phyloP scores from a whole-genome alignment of 2,329 filamentous ascomycete species.

The Cytospora schulzeri region DNA sequence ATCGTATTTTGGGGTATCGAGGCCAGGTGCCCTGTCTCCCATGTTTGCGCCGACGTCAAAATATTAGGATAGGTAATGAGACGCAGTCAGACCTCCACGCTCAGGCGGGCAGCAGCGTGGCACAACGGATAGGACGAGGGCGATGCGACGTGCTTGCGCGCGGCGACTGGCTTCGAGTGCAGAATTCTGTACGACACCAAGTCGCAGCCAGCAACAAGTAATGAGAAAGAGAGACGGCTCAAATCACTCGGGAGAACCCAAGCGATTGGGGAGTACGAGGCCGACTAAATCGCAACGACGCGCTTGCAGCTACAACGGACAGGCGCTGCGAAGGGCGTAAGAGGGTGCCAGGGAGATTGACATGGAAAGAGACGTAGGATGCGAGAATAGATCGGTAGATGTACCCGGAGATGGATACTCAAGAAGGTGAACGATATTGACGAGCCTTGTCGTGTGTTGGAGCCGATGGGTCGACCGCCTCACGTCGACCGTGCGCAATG shows the following conservation, averaged over 20 bases:
- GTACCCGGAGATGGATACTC: neutral
- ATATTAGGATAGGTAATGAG: neutral
- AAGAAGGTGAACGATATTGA: neutral
- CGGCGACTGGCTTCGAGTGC: neutral
- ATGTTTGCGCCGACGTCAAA: slow-evolving; percentile 31
- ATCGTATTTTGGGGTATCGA: slow-evolving; percentile 34
- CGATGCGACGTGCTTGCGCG: neutral
- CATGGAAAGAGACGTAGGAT: neutral
- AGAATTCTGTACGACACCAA: neutral
- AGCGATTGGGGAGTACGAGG: neutral
- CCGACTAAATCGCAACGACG: neutral
- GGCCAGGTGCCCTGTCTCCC: slow-evolving; percentile 35
- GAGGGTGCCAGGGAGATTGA: neutral
- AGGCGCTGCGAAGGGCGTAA: neutral
- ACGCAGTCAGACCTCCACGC: neutral
- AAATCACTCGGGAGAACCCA: neutral
- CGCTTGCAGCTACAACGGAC: neutral
- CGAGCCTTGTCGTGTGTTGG: neutral
- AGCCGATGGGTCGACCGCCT: neutral
- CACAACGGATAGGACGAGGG: neutral
- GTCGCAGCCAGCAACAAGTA: neutral
- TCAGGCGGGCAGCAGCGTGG: neutral
- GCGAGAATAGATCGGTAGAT: neutral
- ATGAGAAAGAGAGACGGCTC: neutral
- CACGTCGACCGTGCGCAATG: slow-evolving; percentile 15